These are phyloP conservation scores for Mycosphaerella sp. DNA, from an alignment of 2,329 filamentous ascomycete genomes.

Conservation along the genomic window DNA sequence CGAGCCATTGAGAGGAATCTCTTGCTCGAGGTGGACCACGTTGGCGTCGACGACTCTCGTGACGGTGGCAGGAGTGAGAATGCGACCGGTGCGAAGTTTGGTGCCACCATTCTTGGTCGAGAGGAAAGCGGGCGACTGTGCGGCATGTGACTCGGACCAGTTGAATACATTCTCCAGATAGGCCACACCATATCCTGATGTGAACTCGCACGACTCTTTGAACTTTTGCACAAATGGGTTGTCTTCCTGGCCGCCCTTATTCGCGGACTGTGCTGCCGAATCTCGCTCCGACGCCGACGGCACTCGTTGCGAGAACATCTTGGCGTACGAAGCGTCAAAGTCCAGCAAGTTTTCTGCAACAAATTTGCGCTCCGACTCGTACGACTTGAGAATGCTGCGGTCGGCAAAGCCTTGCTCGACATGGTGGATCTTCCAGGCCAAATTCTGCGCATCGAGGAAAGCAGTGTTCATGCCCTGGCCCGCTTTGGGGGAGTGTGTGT, in stretches of 20 bases:
- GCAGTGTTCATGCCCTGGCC: constrained; percentile 60
- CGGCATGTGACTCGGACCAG: constrained; percentile 68
- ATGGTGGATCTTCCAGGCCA: constrained; percentile 93
- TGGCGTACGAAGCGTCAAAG: constrained; percentile 86
- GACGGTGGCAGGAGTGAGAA: constrained; percentile 72
- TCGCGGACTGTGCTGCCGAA: constrained; percentile 53
- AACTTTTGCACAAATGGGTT: constrained; percentile 85
- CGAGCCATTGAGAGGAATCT: constrained; percentile 79
- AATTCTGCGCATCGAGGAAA: constrained; percentile 64
- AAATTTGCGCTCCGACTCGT: constrained; percentile 77
- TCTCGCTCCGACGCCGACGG: constrained; percentile 67
- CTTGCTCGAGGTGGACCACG: constrained; percentile 82
- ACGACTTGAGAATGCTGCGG: constrained; percentile 70
- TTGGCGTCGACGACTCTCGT: constrained; percentile 85
- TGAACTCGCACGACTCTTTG: constrained; percentile 88
- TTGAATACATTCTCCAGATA: constrained; percentile 79
- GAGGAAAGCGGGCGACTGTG: constrained; percentile 63
- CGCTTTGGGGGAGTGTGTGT: constrained; percentile 58
- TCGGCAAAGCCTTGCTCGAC: constrained; percentile 77
- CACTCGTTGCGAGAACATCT: constrained; percentile 74
- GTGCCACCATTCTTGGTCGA: constrained; percentile 48
- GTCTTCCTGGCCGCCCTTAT: constrained; percentile 43
- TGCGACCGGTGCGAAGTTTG: constrained; percentile 64
- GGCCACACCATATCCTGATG: constrained; percentile 81
- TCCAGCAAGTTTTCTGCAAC: constrained; percentile 77